Base-by-base conservation (phyloP, 805 yeast species). In the Kodamaea leandrae region DNA sequence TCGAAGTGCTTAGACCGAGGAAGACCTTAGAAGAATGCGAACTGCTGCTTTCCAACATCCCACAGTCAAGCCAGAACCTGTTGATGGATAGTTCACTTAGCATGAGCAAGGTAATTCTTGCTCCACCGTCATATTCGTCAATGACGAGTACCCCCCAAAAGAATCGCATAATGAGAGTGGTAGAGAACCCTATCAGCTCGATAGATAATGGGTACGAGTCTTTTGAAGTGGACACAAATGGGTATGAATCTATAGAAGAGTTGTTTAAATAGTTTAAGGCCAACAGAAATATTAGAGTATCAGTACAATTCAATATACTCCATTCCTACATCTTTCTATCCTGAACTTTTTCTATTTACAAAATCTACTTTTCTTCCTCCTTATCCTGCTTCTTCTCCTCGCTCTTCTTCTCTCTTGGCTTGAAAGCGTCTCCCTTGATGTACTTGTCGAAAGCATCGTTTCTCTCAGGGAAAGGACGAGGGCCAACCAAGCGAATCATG, bases 391-490 rank as follows among this genome's bases (percentile, higher is more conserved):
- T 8, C 6, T 8, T 26, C 29, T 26, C 29, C 14, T 26, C 13
- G 12, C 15, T 17, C 33, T 36, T 37, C 10, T 16, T 14, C 14
- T 39, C 35, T n/a, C 35, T 34, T 18, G 67, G 63, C 45, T 54
- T 66, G 51, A 64, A 64, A 7, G 73, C 70, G 50, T 68, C 72
- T 4, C 70, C 71, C 52, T 77, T 86, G 46, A 90, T 67, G 55
- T 90, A 90, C 60, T 86, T 87, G 61, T 88, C 96, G 63, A 90
- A 89, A 1, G 96, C 96, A 57, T 85, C 95, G 54, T 85, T 85
- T 58, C 79, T 74, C 56, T 84, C 87, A 12, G 81, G 78, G 71
- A 81, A 85, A 28, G 90, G 90, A 53, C 95, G 73, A 48, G 82
- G 80, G 1, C 95, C 95, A 25, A 85, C 71, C 26, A 86, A 55